These are phyloP conservation scores for Lathyrus aphaca DNA, from an alignment of 306 rosid genomes.

Conservation along the genomic window DNA sequence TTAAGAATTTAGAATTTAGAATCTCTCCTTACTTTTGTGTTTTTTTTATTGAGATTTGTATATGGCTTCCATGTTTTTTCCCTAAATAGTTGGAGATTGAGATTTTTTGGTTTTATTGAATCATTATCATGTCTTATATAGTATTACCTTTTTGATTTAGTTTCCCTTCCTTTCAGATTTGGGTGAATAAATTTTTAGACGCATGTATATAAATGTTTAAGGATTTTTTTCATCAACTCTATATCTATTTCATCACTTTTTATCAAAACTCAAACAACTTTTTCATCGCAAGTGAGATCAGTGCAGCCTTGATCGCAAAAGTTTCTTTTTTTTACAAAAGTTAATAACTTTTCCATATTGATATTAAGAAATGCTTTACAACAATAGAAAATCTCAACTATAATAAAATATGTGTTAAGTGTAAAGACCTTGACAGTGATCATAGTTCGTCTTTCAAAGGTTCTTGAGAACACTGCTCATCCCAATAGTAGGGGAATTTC, in stretches of 20 bases:
- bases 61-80: slow-evolving; percentile 13
- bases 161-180: background rate
- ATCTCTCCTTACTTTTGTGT: background rate
- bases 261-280: too few relatives aligned
- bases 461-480: slow-evolving; percentile 67
- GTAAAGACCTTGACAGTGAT: slow-evolving; percentile 32
- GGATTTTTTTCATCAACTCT: background rate
- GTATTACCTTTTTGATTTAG: background rate
- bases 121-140: background rate
- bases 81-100: slow-evolving; percentile 17
- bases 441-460: slow-evolving; percentile 71
- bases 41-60: slow-evolving; percentile 28
- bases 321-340: too few relatives aligned
- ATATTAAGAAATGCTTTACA: slow-evolving; percentile 24
- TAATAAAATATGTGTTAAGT: slow-evolving; percentile 21
- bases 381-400: background rate
- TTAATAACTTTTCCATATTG: too few relatives aligned
- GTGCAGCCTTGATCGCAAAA: too few relatives aligned
- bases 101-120: background rate
- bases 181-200: background rate
- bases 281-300: background rate
- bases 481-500: slow-evolving; percentile 83
- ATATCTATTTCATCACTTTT: background rate
- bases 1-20: background rate
- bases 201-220: background rate